Conservation (phyloP, 805 yeast species). For the Dipodascopsis tothii region DNA sequence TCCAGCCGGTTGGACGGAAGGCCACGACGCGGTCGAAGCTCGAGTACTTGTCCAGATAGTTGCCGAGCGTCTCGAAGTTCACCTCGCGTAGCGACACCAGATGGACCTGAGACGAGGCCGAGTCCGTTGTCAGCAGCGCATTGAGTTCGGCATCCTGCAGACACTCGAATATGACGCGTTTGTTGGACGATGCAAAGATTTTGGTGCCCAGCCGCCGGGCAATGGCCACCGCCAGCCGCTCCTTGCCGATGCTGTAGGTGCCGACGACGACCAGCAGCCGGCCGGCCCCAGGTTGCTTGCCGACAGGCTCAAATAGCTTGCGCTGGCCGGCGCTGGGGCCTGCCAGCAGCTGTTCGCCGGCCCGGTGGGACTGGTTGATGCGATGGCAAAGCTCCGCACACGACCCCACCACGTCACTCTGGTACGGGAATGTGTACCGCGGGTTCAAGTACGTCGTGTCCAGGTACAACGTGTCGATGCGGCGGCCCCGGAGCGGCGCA, state of each 20-base stretch:
- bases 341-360: conserved; percentile 7
- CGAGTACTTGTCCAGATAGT: conserved; percentile 42
- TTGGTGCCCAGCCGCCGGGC: conserved; percentile 32
- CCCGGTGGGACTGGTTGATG: conserved; percentile 28
- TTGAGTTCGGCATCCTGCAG: conserved; percentile 39
- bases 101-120: conserved; percentile 53
- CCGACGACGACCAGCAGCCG: conserved; percentile 63
- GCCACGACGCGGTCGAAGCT: conserved; percentile 56
- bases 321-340: neutral
- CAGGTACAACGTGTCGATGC: conserved; percentile 59
- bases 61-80: conserved; percentile 31
- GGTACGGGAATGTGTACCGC: conserved; percentile 67
- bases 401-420: conserved; percentile 54
- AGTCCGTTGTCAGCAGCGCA: conserved; percentile 40
- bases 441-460: conserved; percentile 89
- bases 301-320: neutral
- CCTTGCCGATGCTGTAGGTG: conserved; percentile 89
- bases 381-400: conserved; percentile 48
- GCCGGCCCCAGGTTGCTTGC: conserved; percentile 13
- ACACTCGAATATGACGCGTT: conserved; percentile 41
- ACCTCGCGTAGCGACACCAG: conserved; percentile 59
- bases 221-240: conserved; percentile 58
- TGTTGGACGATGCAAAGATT: conserved; percentile 40
- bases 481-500: conserved; percentile 24
- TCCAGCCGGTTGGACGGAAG: conserved; percentile 80